Evolutionary conservation across 345 rosid species (phyloP).

Genomic region (Passiflora organensis): DNA sequence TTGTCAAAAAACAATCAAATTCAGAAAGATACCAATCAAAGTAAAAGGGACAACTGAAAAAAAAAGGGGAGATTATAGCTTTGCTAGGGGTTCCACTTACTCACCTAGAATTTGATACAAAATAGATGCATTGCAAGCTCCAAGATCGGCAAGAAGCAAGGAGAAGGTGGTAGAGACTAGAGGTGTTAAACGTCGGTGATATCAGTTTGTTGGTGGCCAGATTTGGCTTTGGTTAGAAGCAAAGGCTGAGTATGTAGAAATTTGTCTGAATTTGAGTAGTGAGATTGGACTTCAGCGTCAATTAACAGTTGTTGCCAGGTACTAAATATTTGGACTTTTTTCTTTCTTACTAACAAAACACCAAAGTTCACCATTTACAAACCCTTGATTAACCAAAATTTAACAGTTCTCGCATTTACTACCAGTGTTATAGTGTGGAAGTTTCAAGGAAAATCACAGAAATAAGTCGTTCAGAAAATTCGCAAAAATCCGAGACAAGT

Average conservation of each 20-base stretch:
- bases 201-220: neutral
- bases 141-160: neutral
- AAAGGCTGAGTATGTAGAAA: neutral
- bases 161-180: neutral
- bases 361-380: too few relatives aligned
- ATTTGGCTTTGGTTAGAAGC: neutral
- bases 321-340: too few relatives aligned
- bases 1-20: neutral
- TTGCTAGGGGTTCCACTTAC: neutral
- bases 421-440: too few relatives aligned
- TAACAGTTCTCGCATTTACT: too few relatives aligned
- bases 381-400: too few relatives aligned
- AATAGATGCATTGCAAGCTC: neutral
- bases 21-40: neutral
- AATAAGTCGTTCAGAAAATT: too few relatives aligned
- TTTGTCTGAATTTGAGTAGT: neutral
- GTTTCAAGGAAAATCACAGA: too few relatives aligned
- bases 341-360: too few relatives aligned
- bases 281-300: neutral
- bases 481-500: too few relatives aligned
- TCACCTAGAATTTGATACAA: too few relatives aligned
- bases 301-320: neutral
- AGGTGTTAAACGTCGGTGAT: too few relatives aligned
- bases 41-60: neutral
- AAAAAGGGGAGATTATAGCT: neutral